These are phyloP conservation scores for Artemisia tridentata DNA, from an alignment of 129 eudicot genomes.

Conservation along the genomic window DNA sequence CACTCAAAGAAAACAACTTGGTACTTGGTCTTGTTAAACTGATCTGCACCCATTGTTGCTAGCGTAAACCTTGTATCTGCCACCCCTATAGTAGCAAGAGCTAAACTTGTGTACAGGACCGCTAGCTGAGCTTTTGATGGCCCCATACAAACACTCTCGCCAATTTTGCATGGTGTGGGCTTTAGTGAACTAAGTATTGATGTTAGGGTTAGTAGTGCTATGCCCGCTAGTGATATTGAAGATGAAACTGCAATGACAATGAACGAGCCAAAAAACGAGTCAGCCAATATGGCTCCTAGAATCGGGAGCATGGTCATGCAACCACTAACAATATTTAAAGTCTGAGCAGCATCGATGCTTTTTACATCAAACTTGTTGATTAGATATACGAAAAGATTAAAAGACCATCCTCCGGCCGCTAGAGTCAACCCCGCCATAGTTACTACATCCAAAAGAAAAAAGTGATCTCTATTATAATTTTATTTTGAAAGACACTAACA, in stretches of 20 bases:
- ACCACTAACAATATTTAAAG: slow-evolving; percentile 39
- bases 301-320: slow-evolving; percentile 39
- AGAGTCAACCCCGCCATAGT: slow-evolving; percentile 43
- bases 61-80: slow-evolving; percentile 45
- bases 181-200: slow-evolving; percentile 19
- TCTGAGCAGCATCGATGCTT: slow-evolving; percentile 52
- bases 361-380: slow-evolving; percentile 44
- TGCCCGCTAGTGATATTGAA: slow-evolving; percentile 30
- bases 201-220: slow-evolving; percentile 21
- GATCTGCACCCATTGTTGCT: slow-evolving; percentile 53
- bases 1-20: slow-evolving; percentile 42
- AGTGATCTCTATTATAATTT: no score
- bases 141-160: slow-evolving; percentile 16
- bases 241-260: slow-evolving; percentile 38
- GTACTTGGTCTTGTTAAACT: slow-evolving; percentile 31
- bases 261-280: slow-evolving; percentile 47
- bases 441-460: slow-evolving; percentile 22
- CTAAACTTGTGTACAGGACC: slow-evolving; percentile 26
- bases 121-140: slow-evolving; percentile 37
- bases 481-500: no score
- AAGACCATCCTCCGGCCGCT: slow-evolving; percentile 52
- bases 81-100: slow-evolving; percentile 33
- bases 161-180: slow-evolving; percentile 30
- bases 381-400: slow-evolving; percentile 46
- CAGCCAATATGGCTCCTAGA: slow-evolving; percentile 48